Percentiles rank a stretch among this genome's conserved stretches.
Evolutionary conservation across 2,329 filamentous ascomycete species (phyloP).

Genomic region (Fusarium udum): DNA sequence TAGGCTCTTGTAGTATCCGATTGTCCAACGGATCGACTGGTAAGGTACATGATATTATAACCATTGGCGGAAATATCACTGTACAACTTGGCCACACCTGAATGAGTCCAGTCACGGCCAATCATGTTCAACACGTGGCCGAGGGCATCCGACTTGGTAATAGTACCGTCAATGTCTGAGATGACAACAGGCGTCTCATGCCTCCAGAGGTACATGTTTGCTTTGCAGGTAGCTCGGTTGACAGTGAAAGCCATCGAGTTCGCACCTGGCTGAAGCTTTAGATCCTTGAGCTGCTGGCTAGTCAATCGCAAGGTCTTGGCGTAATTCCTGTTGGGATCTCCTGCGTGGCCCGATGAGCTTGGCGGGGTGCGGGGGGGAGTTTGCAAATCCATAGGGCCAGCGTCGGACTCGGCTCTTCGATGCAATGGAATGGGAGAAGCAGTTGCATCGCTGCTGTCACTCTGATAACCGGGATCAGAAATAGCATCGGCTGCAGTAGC

Average conservation of each 20-base stretch:
- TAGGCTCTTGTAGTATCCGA: constrained; percentile 91
- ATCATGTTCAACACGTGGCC: constrained; percentile 97
- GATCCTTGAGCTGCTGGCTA: constrained; percentile 89
- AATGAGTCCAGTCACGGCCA: constrained; percentile 96
- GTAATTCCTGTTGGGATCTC: constrained; percentile 85
- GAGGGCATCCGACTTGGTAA: constrained; percentile 95
- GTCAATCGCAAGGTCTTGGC: constrained; percentile 96
- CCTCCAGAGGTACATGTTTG: constrained; percentile 93
- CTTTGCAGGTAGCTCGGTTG: constrained; percentile 90
- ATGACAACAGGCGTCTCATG: constrained; percentile 94
- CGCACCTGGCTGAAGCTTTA: constrained; percentile 83
- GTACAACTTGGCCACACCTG: constrained; percentile 96
- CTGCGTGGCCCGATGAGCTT: constrained; percentile 65
- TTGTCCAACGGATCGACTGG: constrained; percentile 91
- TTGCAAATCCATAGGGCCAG: constrained; percentile 62
- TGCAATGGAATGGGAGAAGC: constrained; percentile 61
- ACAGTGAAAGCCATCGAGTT: constrained; percentile 97
- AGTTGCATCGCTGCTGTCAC: constrained; percentile 77
- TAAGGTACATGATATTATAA: constrained; percentile 99
- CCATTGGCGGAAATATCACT: constrained; percentile 95
- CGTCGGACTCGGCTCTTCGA: constrained; percentile 73
- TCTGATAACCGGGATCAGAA: constrained; percentile 95
- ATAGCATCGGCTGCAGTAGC: constrained; percentile 78
- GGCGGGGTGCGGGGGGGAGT: constrained; percentile 77
- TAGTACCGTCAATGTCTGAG: constrained; percentile 98